These are phyloP conservation scores for Cladosporium sp. DNA, from an alignment of 2,329 filamentous ascomycete species.

Conservation along the genomic window DNA sequence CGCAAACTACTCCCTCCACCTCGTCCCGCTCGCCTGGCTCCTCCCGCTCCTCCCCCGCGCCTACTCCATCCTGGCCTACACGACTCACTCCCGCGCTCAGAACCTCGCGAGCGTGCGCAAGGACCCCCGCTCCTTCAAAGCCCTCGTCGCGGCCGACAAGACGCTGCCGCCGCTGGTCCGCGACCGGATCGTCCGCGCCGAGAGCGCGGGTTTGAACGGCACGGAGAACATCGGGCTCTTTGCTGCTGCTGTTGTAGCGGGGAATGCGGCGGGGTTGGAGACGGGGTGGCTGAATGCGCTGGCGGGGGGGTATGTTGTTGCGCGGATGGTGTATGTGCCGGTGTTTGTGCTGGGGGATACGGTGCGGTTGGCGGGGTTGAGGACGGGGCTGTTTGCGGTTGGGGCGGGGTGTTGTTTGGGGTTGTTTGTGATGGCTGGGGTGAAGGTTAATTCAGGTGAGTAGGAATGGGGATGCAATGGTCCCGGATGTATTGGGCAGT, in stretches of 20 bases:
- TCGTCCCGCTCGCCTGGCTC: slow-evolving; percentile 28
- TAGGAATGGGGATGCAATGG: too few species aligned
- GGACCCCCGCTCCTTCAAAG: neutral
- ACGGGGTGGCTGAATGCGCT: slow-evolving; percentile 23
- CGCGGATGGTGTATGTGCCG: slow-evolving; percentile 24
- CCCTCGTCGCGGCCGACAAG: neutral
- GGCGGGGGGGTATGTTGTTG: slow-evolving; percentile 22
- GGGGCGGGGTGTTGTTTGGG: slow-evolving; percentile 19
- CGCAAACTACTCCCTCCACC: slow-evolving; percentile 20
- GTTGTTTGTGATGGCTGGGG: slow-evolving; percentile 23
- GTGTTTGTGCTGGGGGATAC: slow-evolving; percentile 21
- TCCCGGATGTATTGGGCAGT: too few species aligned
- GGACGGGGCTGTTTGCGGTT: slow-evolving; percentile 19
- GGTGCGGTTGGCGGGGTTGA: slow-evolving; percentile 11
- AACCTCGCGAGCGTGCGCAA: neutral
- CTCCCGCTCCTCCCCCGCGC: slow-evolving; percentile 31
- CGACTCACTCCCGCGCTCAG: neutral
- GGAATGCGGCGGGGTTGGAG: slow-evolving; percentile 30
- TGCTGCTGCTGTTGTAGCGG: slow-evolving; percentile 33
- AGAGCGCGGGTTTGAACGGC: slow-evolving; percentile 33
- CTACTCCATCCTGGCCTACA: slow-evolving; percentile 14
- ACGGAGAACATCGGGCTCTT: slow-evolving; percentile 37
- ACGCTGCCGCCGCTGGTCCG: neutral
- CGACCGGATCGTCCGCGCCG: slow-evolving; percentile 28
- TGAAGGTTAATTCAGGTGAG: neutral